A percentile compares a stretch with the other conserved stretches of the same genome.
phyloP scores from a whole-genome alignment of 129 eudicot genomes.

The Tanacetum coccineum region DNA sequence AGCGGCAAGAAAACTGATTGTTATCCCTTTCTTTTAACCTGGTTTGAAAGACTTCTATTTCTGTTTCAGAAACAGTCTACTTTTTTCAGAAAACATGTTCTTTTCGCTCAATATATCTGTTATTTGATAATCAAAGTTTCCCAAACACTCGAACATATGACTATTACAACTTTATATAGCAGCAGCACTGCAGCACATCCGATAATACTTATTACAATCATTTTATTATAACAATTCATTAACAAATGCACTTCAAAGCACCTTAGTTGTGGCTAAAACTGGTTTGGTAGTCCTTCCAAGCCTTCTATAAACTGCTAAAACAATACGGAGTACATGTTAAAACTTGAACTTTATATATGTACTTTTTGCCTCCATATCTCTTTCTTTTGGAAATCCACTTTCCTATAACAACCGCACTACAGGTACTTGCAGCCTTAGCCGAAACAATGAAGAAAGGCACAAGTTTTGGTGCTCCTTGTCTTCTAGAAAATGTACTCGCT shows the following conservation, averaged over 20 bases:
- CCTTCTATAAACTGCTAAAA: not conserved
- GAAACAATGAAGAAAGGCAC: slow-evolving; percentile 99
- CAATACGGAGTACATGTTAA: not conserved
- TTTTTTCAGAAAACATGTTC: no score
- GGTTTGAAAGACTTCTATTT: no score
- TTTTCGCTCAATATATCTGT: no score
- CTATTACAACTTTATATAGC: no score
- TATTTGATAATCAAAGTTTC: no score
- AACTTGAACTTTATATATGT: not conserved
- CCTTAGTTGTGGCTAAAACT: not conserved
- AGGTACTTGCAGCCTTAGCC: slow-evolving; percentile 93
- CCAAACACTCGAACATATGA: no score
- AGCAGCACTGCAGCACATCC: no score
- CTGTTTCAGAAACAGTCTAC: no score
- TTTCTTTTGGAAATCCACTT: not conserved
- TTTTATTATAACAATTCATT: not conserved
- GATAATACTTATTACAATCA: no score
- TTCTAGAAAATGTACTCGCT: slow-evolving; percentile 74
- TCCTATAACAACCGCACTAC: slow-evolving; percentile 4
- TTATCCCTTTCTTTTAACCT: no score
- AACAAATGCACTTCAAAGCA: not conserved
- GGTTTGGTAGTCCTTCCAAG: not conserved
- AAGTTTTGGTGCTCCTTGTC: slow-evolving; percentile 99
- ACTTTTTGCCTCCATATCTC: not conserved
- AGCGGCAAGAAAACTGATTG: no score